phyloP scores from a whole-genome alignment of 2,329 filamentous ascomycete genomes.

The Colletotrichum sublineola region DNA sequence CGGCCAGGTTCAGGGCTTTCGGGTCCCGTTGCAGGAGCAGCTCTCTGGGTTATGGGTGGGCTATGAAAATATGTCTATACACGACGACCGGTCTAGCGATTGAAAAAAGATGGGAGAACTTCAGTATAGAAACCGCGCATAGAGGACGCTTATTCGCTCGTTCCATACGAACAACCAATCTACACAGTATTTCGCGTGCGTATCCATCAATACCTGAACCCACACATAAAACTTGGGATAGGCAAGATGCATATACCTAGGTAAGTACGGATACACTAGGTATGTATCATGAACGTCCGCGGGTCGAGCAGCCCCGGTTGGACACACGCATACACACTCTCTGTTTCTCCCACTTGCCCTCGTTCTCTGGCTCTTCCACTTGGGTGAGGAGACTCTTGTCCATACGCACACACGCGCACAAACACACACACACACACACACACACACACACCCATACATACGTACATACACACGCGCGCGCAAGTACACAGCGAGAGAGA shows the following conservation, averaged over 20 bases:
- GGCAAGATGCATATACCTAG: constrained; percentile 15
- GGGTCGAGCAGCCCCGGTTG: constrained; percentile 31
- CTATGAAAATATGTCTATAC: constrained; percentile 36
- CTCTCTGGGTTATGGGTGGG: constrained; percentile 7
- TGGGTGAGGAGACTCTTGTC: not conserved
- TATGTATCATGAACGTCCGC: constrained; percentile 16
- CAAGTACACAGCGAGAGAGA: not conserved
- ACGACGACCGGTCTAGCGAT: constrained; percentile 2
- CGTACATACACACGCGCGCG: constrained; percentile 13
- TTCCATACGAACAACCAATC: not conserved
- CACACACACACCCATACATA: not conserved
- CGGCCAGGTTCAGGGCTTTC: constrained; percentile 30
- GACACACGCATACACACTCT: constrained; percentile 17
- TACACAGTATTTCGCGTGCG: constrained; percentile 1
- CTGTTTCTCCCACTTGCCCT: constrained; percentile 8
- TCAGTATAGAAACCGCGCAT: constrained; percentile 20
- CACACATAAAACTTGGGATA: constrained; percentile 16
- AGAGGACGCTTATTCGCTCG: not conserved
- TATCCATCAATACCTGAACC: not conserved
- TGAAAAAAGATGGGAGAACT: not conserved
- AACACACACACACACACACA: constrained; percentile 13
- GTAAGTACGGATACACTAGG: not conserved
- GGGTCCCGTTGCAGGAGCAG: constrained; percentile 9
- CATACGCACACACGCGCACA: constrained; percentile 3
- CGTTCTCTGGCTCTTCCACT: not conserved